These are phyloP conservation scores for Fomitopsis serialis DNA, from an alignment of 768 basidiomycete genomes.

Conservation along the genomic window DNA sequence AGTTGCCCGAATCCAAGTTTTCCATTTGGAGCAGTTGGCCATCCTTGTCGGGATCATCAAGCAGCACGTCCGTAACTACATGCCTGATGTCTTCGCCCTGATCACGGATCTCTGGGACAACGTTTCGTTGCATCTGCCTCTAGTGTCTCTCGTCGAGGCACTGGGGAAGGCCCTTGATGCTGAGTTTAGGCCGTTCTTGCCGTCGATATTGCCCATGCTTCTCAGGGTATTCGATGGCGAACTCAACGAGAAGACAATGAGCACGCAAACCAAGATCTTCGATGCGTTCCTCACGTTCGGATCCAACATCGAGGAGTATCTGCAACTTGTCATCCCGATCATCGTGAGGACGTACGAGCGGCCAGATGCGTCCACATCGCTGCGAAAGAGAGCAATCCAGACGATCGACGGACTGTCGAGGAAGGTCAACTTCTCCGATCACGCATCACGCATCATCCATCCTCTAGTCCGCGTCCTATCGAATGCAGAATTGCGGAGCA, in stretches of 20 bases:
- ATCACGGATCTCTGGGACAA: slow-evolving; percentile 92
- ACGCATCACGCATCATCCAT: slow-evolving; percentile 95
- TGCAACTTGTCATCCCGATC: slow-evolving; percentile 93
- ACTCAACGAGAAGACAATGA: slow-evolving; percentile 68
- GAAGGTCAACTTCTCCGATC: slow-evolving; percentile 95
- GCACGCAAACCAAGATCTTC: slow-evolving; percentile 85
- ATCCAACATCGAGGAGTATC: slow-evolving; percentile 93
- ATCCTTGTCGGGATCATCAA: slow-evolving; percentile 96
- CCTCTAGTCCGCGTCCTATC: slow-evolving; percentile 85
- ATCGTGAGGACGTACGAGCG: slow-evolving; percentile 90
- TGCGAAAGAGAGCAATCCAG: slow-evolving; percentile 86
- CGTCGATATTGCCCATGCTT: slow-evolving; percentile 82
- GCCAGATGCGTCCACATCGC: slow-evolving; percentile 58
- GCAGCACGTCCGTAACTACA: slow-evolving; percentile 92
- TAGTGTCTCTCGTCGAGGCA: slow-evolving; percentile 89
- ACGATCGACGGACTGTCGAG: slow-evolving; percentile 88
- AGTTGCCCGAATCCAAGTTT: slow-evolving; percentile 80
- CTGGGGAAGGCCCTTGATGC: slow-evolving; percentile 91
- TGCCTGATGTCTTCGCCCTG: slow-evolving; percentile 77
- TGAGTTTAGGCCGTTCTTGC: slow-evolving; percentile 95
- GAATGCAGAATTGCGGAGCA: slow-evolving; percentile 74
- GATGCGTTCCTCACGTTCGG: slow-evolving; percentile 95
- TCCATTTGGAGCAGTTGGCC: slow-evolving; percentile 91
- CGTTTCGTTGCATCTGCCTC: slow-evolving; percentile 75
- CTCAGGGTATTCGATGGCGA: slow-evolving; percentile 92